These are phyloP conservation scores for Panaeolus cyanescens DNA, from an alignment of 768 basidiomycete species.

Conservation along the genomic window DNA sequence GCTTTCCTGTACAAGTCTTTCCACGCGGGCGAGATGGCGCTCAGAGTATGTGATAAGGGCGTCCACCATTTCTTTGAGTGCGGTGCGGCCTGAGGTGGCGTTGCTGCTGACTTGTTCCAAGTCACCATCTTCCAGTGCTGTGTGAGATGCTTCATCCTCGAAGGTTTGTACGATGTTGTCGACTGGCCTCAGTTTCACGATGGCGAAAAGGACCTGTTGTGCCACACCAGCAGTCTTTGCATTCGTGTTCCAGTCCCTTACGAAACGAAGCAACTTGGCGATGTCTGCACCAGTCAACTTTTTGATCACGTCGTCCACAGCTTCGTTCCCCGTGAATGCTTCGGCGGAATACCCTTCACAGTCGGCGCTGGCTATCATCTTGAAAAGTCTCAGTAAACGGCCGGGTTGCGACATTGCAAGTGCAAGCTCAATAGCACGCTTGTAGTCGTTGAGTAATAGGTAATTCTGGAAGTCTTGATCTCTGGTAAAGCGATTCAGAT, in stretches of 20 bases:
- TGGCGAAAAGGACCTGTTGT: slow-evolving; percentile 78
- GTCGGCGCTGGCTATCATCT: slow-evolving; percentile 44
- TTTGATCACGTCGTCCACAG: slow-evolving; percentile 83
- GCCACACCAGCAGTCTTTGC: slow-evolving; percentile 86
- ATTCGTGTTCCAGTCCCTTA: slow-evolving; percentile 94
- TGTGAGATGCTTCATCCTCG: slow-evolving; percentile 37
- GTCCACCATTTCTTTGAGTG: slow-evolving; percentile 77
- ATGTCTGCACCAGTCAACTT: slow-evolving; percentile 75
- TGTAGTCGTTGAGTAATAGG: slow-evolving; percentile 84
- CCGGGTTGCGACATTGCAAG: slow-evolving; percentile 94
- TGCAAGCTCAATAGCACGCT: slow-evolving; percentile 87
- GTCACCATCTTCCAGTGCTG: slow-evolving; percentile 27
- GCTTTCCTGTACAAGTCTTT: slow-evolving; percentile 90
- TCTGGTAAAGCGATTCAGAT: slow-evolving; percentile 39
- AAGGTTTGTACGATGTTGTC: slow-evolving; percentile 78
- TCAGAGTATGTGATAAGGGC: slow-evolving; percentile 93
- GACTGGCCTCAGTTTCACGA: slow-evolving; percentile 75
- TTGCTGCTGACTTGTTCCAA: slow-evolving; percentile 4
- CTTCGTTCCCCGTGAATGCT: slow-evolving; percentile 65
- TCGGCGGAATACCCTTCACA: slow-evolving; percentile 21
- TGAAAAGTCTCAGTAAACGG: slow-evolving; percentile 79
- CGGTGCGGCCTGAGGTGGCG: slow-evolving; percentile 30
- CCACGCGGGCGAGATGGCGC: slow-evolving; percentile 84
- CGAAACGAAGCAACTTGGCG: slow-evolving; percentile 76
- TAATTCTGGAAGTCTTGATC: slow-evolving; percentile 97